Evolutionary conservation across 2,329 filamentous ascomycete genomes (phyloP).

Genomic region (Tolypocladium tundrense): DNA sequence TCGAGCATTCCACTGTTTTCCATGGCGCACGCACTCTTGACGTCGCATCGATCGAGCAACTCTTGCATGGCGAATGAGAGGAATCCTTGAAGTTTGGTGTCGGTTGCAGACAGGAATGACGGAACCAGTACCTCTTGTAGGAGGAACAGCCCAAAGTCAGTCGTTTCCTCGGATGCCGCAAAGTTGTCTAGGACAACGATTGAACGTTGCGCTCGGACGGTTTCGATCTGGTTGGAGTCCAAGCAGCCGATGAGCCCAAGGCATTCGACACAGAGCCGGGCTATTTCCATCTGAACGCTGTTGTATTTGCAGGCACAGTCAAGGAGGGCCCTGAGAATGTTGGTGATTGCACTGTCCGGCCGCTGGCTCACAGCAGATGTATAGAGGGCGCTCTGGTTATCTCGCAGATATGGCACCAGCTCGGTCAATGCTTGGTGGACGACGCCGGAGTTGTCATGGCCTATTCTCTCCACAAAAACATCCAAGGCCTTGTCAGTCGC

Average conservation of each 20-base stretch:
- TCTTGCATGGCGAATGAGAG: conserved; percentile 94
- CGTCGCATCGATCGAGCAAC: conserved; percentile 66
- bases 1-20: conserved; percentile 30
- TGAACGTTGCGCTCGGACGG: conserved; percentile 65
- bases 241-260: conserved; percentile 84
- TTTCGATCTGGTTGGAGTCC: conserved; percentile 82
- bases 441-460: conserved; percentile 77
- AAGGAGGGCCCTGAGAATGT: conserved; percentile 66
- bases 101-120: conserved; percentile 82
- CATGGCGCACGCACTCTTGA: conserved; percentile 46
- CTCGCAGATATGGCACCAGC: conserved; percentile 60
- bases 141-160: conserved; percentile 77
- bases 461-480: conserved; percentile 63
- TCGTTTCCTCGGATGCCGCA: conserved; percentile 62
- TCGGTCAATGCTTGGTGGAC: conserved; percentile 74
- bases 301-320: conserved; percentile 80
- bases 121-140: conserved; percentile 83
- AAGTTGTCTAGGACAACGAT: conserved; percentile 87
- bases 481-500: conserved; percentile 49
- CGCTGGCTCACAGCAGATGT: conserved; percentile 74
- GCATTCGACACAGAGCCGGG: conserved; percentile 66
- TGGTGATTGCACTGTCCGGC: conserved; percentile 62
- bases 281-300: conserved; percentile 54
- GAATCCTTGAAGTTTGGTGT: conserved; percentile 80
- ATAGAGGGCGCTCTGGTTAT: conserved; percentile 69